phyloP scores from a whole-genome alignment of 2,329 filamentous ascomycete species.

The Lasiodiplodia hormozganensis region DNA sequence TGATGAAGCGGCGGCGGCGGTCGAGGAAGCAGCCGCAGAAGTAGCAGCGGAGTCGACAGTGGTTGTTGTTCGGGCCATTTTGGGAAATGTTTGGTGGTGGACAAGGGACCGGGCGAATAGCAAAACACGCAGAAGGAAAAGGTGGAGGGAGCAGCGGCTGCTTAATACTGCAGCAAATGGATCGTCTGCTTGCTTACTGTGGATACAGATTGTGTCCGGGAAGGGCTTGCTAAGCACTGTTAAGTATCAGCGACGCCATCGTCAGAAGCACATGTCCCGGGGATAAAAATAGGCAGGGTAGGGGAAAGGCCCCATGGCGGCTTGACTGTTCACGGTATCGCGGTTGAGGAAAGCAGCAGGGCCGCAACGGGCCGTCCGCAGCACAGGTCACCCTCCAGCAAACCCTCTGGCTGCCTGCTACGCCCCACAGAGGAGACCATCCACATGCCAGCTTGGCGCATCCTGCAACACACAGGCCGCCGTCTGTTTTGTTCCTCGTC shows the following conservation, averaged over 20 bases:
- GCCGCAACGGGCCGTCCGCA: conserved; percentile 27
- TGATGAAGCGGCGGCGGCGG: neutral
- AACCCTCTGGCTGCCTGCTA: neutral
- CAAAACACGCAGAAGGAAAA: neutral
- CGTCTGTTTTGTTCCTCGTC: neutral
- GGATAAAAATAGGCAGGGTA: conserved; percentile 12
- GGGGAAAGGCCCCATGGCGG: conserved; percentile 2
- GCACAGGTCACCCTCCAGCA: conserved; percentile 8
- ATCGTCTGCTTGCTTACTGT: neutral
- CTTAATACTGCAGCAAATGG: conserved; percentile 6
- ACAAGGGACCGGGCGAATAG: neutral
- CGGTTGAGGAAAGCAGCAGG: conserved; percentile 6
- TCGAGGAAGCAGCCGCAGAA: neutral
- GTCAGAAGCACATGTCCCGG: neutral
- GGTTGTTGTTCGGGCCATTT: conserved; percentile 3
- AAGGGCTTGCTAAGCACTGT: conserved; percentile 4
- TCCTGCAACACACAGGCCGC: conserved; percentile 20
- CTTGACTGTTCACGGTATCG: neutral
- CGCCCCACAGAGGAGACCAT: conserved; percentile 24
- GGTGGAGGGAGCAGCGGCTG: neutral
- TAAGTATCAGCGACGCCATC: neutral
- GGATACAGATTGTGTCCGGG: neutral
- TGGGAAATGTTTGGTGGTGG: neutral
- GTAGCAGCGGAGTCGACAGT: neutral
- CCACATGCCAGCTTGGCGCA: conserved; percentile 21